Evolutionary conservation across 306 rosid genomes (phyloP).

Genomic region (Crataegus laevigata): DNA sequence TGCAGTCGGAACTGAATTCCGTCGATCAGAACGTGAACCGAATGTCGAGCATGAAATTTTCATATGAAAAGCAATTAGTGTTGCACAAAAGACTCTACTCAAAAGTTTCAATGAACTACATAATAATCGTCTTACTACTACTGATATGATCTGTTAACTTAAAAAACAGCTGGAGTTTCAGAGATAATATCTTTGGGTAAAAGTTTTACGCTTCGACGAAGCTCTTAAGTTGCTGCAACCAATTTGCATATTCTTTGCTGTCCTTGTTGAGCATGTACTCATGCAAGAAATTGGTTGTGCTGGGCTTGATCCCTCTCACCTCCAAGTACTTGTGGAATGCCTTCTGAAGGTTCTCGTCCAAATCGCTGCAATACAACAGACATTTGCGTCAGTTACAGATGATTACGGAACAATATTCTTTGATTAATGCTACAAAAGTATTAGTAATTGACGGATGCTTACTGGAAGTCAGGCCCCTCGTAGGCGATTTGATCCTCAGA

Average conservation of each 20-base stretch:
- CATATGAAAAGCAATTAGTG: not conserved
- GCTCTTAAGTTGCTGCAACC: conserved; percentile 68
- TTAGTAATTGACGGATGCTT: conserved; percentile 3
- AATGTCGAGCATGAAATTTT: not conserved
- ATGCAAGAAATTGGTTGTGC: conserved; percentile 76
- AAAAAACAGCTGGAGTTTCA: not conserved
- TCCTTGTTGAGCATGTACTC: conserved; percentile 97
- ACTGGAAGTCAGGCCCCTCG: conserved; percentile 92
- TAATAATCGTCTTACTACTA: not conserved
- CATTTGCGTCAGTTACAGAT: not conserved
- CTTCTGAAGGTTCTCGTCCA: conserved; percentile 83
- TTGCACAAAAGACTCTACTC: not conserved
- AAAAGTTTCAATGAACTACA: conserved; percentile 5
- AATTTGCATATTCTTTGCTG: conserved; percentile 63
- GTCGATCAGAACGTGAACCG: too few relatives aligned
- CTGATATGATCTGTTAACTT: not conserved
- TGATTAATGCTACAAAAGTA: not conserved
- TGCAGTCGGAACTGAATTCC: too few relatives aligned
- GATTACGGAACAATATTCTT: not conserved
- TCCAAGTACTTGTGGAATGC: conserved; percentile 76
- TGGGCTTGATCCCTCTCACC: conserved; percentile 87
- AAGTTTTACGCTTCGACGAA: conserved; percentile 53
- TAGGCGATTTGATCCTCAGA: conserved; percentile 68
- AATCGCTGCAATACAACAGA: conserved; percentile 33
- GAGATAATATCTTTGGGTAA: not conserved